Evolutionary conservation across 2,329 filamentous ascomycete genomes (phyloP), one percentile per base, ranked within the genome.

Genomic region (Pestalotiopsis sp.): DNA sequence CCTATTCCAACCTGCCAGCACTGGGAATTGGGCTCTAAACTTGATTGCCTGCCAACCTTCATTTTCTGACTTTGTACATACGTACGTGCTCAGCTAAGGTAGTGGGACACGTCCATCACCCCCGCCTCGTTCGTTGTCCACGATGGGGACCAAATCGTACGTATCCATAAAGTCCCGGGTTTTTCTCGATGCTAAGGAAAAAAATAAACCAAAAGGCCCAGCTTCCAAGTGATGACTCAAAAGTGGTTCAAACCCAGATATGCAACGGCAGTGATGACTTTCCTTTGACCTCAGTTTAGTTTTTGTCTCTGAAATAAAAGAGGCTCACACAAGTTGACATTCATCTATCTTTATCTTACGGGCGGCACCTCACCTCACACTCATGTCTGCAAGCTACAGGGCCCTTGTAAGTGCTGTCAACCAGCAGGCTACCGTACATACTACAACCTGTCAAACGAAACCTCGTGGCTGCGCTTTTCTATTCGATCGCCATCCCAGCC

Each of bases 231-330:
- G 31, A 36, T 36, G 31, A 36, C 31, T 36, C 31, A 36, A 36
- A 36, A 36, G 31, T 36, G 31, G 31, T 36, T 36, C 31, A 36
- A 36, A 14, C 56, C 63, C 65, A 61, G 36, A 39, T 56, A 20
- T 65, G 23, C 61, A 70, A 71, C 69, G 66, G 70, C 70, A 71
- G 69, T 67, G 66, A 68, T 60, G 70, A 56, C 45, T 67, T 58
- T 59, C 36, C 36, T 67, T 31, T 25, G 66, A 39, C 60, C 62
- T 69, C 31, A 36, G 31, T 36, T 36, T 36, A 36, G 31, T 36
- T 36, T 7, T 36, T 36, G 31, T 36, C 31, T 36, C 31, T 36
- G 31, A 7, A 36, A 23, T 17, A 56, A 56, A 12, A 56, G 5
- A 13, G 20, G 20, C 17, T 52, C 20, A 20, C 20, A 5, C 45